phyloP scores from a whole-genome alignment of 345 rosid species.

The Sonneratia caseolaris region DNA sequence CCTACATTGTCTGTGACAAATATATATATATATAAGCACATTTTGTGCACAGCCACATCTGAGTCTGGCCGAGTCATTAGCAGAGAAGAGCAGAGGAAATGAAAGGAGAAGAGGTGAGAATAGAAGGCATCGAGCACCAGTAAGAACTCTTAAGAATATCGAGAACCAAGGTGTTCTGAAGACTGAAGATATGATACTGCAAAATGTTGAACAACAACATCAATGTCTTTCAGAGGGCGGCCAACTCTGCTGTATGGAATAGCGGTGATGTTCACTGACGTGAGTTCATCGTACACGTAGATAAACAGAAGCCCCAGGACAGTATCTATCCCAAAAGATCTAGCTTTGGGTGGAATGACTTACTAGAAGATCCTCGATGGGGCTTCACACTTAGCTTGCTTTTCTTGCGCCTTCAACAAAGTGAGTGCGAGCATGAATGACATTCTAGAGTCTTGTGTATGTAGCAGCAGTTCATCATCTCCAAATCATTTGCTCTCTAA shows the following conservation, averaged over 20 bases:
- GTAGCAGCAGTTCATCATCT: neutral
- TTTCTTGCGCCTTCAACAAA: neutral
- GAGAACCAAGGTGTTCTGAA: neutral
- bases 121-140: neutral
- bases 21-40: too few species aligned
- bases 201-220: neutral
- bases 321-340: neutral
- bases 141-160: neutral
- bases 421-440: neutral
- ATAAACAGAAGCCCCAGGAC: neutral
- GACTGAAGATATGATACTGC: neutral
- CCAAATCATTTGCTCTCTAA: neutral
- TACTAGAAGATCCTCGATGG: neutral
- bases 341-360: neutral
- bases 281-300: neutral
- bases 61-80: neutral
- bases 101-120: too few species aligned
- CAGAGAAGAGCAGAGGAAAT: too few species aligned
- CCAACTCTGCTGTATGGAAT: neutral
- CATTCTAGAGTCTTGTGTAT: neutral
- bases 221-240: neutral
- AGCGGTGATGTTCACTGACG: neutral
- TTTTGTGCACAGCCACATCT: too few species aligned
- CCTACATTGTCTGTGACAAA: too few species aligned
- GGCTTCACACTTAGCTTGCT: neutral